Evolutionary conservation across 495 filamentous ascomycete genomes (phyloP), one percentile per base, ranked within the genome.

Genomic region (Evernia prunastri): DNA sequence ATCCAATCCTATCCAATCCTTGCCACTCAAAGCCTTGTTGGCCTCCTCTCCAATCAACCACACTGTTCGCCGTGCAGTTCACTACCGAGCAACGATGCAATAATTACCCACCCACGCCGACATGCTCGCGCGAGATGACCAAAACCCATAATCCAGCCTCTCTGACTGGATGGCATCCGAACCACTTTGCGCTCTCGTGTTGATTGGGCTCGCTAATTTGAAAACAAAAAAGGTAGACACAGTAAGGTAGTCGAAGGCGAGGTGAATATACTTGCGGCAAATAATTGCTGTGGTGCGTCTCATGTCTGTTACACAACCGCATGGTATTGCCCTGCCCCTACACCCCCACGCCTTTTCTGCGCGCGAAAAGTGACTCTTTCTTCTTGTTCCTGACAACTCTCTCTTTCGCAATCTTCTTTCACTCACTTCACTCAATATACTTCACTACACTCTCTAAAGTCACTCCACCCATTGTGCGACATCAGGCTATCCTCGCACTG

Each of bases 241-340:
- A 56, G 29, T 27, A 17, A 25, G 35, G 18, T 23, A 25, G 25
- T 31, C 31, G 10, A 20, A n/a, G 33, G 60, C 37, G 33, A 25
- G 6, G 18, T 27, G 33, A 11, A 7, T 57, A 18, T 40, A 42
- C 20, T 11, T 64, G 62, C 62, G 62, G 56, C 62, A 64, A n/a
- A 59, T 40, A 53, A 59, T 57, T 64, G 45, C 62, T 45, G 39
- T 59, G 47, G 62, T 15, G 29, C 40, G 62, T 64, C 62, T 64
- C 62, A 64, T 64, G 49, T 59, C 40, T 59, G 56, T 59, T 53
- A 58, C 40, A 59, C 36, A 5, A 43, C 36, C 39, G 45, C 31
- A 39, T 35, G n/a, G 29, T 56, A 45, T 33, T 57, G 62, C 62
- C 62, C 45, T 43, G 13, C 18, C 29, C 17, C 33, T 53, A n/a